A percentile compares a stretch with the other conserved stretches of the same genome.
Evolutionary conservation across 441 rosid species (phyloP).

Genomic region (Jatropha multifida): DNA sequence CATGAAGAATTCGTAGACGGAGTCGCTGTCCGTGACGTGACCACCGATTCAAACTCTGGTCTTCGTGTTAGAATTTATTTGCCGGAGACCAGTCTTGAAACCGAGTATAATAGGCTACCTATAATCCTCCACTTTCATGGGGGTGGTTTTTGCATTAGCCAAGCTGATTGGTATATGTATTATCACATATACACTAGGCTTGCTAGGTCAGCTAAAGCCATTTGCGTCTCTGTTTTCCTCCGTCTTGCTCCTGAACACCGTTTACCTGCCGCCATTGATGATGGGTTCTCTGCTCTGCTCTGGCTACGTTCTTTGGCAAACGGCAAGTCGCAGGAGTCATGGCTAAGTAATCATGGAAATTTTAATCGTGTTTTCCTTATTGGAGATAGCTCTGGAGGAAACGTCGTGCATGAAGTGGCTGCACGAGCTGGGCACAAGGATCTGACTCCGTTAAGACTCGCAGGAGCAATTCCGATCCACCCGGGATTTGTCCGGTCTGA

Average conservation of each 20-base stretch:
- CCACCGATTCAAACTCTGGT: conserved; percentile 28
- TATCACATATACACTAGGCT: conserved; percentile 40
- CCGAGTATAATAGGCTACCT: conserved; percentile 32
- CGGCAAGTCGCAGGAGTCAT: conserved; percentile 33
- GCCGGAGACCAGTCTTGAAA: conserved; percentile 26
- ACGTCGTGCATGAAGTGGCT: conserved; percentile 51
- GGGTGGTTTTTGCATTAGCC: conserved; percentile 67
- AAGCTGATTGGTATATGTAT: conserved; percentile 63
- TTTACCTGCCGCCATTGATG: conserved; percentile 57
- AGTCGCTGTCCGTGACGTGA: conserved; percentile 49
- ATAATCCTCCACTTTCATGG: conserved; percentile 62
- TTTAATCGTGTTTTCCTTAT: conserved; percentile 52
- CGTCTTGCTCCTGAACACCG: conserved; percentile 59
- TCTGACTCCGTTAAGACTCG: conserved; percentile 34
- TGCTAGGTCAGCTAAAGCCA: conserved; percentile 36
- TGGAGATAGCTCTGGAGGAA: conserved; percentile 75
- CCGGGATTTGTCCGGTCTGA: conserved; percentile 56
- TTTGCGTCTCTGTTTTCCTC: conserved; percentile 48
- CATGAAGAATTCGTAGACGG: conserved; percentile 46
- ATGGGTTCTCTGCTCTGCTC: conserved; percentile 46
- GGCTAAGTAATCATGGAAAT: conserved; percentile 41
- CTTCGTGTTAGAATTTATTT: conserved; percentile 43
- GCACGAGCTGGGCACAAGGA: conserved; percentile 42
- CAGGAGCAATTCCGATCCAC: conserved; percentile 59
- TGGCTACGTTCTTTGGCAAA: conserved; percentile 49